A percentile compares a stretch with the other conserved stretches of the same genome.
Evolutionary conservation across 1,139 yeast genomes (phyloP).

Genomic region (Yamadazyma epiphylla): DNA sequence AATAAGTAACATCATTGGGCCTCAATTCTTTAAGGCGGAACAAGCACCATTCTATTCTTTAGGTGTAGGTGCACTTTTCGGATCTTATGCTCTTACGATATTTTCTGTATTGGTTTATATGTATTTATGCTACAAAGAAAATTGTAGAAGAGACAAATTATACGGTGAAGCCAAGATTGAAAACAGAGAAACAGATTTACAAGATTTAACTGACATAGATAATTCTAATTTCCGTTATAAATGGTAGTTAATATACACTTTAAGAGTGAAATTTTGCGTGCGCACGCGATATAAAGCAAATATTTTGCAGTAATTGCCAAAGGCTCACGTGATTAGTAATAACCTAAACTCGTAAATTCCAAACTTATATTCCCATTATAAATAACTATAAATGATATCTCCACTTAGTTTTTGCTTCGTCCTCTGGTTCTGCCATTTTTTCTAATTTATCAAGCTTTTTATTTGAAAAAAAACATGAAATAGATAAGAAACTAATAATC

Average conservation of each 20-base stretch:
- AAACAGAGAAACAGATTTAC: conserved; percentile 27
- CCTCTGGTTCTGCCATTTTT: background rate
- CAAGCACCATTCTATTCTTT: conserved; percentile 24
- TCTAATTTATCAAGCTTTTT: conserved; percentile 1
- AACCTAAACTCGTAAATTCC: too few species aligned
- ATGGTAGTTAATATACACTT: conserved; percentile 6
- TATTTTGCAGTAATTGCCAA: too few species aligned
- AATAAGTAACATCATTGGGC: conserved; percentile 24
- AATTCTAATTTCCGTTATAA: conserved; percentile 26
- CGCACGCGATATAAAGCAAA: too few species aligned
- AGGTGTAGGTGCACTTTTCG: conserved; percentile 22
- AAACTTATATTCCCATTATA: background rate
- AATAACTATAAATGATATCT: conserved; percentile 1
- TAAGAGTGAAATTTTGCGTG: too few species aligned
- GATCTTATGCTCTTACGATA: conserved; percentile 15
- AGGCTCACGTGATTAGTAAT: too few species aligned
- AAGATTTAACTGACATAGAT: conserved; percentile 29
- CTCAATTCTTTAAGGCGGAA: conserved; percentile 21
- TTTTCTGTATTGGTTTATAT: conserved; percentile 6
- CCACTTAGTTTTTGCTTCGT: background rate
- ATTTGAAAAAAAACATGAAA: background rate
- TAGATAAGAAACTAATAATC: conserved; percentile 1
- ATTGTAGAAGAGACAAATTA: conserved; percentile 16
- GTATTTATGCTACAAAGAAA: conserved; percentile 20
- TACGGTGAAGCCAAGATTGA: conserved; percentile 21